A percentile compares a stretch with the other conserved stretches of the same genome.
phyloP scores from a whole-genome alignment of 31 red algal genomes.

The Asparagopsis taxiformis region DNA sequence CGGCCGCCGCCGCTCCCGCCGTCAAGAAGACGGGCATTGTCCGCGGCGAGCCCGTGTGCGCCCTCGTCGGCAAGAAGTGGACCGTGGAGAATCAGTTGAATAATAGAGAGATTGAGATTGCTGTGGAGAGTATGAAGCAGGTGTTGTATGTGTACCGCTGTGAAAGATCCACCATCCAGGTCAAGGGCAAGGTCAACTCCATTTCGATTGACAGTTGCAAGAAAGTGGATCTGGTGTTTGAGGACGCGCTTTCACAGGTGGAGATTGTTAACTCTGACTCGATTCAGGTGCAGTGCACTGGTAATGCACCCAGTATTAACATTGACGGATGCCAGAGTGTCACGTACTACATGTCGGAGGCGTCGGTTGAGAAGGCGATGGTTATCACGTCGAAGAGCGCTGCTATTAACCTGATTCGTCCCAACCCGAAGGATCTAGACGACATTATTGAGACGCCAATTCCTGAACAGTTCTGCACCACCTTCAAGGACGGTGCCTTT shows the following conservation, averaged over 20 bases:
- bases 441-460: conserved; percentile 88
- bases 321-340: conserved; percentile 75
- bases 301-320: conserved; percentile 66
- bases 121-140: conserved; percentile 71
- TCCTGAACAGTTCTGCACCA: conserved; percentile 88
- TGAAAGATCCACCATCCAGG: conserved; percentile 66
- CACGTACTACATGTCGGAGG: conserved; percentile 76
- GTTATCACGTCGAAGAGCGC: conserved; percentile 87
- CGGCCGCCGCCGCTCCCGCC: conserved; percentile 28
- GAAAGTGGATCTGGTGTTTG: conserved; percentile 79
- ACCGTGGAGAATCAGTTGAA: conserved; percentile 63
- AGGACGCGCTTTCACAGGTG: conserved; percentile 70
- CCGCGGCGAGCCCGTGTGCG: conserved; percentile 37
- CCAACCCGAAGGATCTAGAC: conserved; percentile 61
- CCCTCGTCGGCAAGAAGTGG: conserved; percentile 82
- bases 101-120: conserved; percentile 40
- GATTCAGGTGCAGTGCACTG: conserved; percentile 73
- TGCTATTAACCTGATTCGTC: conserved; percentile 78
- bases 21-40: conserved; percentile 9
- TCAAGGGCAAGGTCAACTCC: conserved; percentile 84
- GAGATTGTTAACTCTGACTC: conserved; percentile 85
- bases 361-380: conserved; percentile 68
- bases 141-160: conserved; percentile 83
- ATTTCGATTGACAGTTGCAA: conserved; percentile 83
- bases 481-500: conserved; percentile 71